Conservation (phyloP, 1,284 basidiomycete species). For the Heterobasidion irregulare region DNA sequence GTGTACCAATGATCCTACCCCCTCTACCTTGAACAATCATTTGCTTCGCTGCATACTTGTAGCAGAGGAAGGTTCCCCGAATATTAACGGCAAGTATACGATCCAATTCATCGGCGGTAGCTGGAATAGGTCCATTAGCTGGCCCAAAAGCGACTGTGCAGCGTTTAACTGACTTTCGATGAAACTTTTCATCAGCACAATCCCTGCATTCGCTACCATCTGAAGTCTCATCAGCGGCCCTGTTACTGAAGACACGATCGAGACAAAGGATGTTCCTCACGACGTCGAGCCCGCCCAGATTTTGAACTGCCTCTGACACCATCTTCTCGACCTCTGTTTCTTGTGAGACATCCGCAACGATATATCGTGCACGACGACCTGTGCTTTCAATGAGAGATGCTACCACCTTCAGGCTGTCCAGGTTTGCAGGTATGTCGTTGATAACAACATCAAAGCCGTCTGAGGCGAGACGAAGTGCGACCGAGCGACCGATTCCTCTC, state of each 20-base stretch:
- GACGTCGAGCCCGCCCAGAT: conserved; percentile 27
- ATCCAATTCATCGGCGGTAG: conserved; percentile 1
- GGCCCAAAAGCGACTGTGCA: too few species aligned
- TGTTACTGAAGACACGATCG: neutral
- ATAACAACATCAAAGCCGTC: conserved; percentile 12
- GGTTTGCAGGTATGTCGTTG: conserved; percentile 8
- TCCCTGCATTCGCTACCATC: conserved; percentile 25
- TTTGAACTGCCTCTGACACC: conserved; percentile 20
- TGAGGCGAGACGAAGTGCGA: conserved; percentile 12
- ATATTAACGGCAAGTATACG: neutral
- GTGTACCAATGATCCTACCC: neutral
- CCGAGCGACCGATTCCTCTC: conserved; percentile 12
- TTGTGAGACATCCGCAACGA: conserved; percentile 1
- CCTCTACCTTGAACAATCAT: conserved; percentile 6
- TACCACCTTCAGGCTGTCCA: neutral
- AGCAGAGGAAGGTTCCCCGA: conserved; percentile 5
- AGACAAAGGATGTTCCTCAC: conserved; percentile 11
- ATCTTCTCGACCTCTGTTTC: conserved; percentile 24
- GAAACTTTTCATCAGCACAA: conserved; percentile 9
- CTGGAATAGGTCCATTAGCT: neutral
- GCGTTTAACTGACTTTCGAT: conserved; percentile 10
- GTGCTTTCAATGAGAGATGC: neutral
- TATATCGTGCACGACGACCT: neutral
- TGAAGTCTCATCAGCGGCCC: neutral
- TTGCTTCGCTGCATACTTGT: conserved; percentile 4